Evolutionary conservation across 441 rosid genomes (phyloP).

Genomic region (Aquilaria agallochum): DNA sequence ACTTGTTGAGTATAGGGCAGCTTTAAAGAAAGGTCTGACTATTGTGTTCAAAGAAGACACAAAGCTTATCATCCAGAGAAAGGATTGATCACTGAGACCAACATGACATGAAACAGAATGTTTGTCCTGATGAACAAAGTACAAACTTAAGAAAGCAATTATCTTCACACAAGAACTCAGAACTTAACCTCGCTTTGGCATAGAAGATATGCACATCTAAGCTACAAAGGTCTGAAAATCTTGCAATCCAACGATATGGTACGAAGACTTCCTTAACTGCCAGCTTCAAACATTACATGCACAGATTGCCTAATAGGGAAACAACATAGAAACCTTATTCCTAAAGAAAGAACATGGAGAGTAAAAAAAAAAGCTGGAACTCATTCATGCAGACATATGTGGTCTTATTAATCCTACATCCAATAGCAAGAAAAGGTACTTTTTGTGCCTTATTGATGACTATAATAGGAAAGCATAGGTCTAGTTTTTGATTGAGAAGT

Average conservation of each 20-base stretch:
- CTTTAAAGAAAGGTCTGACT: neutral
- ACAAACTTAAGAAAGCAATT: too few species aligned
- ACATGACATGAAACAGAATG: neutral
- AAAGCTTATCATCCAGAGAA: neutral
- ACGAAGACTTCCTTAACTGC: neutral
- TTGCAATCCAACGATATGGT: neutral
- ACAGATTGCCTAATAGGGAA: neutral
- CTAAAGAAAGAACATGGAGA: neutral
- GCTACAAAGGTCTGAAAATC: neutral
- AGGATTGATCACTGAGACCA: neutral
- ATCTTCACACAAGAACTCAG: too few species aligned
- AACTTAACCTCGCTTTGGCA: neutral
- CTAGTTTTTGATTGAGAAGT: too few species aligned
- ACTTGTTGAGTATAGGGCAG: neutral
- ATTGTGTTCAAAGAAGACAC: neutral
- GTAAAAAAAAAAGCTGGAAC: neutral
- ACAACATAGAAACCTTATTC: neutral
- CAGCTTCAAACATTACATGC: neutral
- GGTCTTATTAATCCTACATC: neutral
- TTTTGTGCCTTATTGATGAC: neutral
- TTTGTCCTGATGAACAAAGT: neutral
- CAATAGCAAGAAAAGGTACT: neutral
- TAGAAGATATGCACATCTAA: neutral
- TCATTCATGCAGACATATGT: neutral
- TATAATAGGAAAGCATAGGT: neutral